Base-by-base conservation (phyloP, 75 land plant species). In the Picea sitchensis region DNA sequence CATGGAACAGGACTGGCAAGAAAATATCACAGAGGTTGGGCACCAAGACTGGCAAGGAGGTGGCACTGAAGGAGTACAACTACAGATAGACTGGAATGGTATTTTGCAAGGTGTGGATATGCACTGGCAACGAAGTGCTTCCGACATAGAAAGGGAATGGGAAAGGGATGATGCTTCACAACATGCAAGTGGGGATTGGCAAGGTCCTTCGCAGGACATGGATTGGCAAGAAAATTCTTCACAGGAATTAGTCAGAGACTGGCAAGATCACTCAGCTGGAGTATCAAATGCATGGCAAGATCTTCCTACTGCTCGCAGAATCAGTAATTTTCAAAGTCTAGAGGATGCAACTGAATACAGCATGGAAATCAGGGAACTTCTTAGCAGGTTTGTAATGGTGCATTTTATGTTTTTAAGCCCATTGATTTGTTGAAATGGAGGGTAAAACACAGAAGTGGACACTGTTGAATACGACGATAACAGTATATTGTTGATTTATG, bases 291-390 rank as follows among this genome's bases (percentile, higher is more conserved):
- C 75, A 21, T 67, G 62, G 75, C 82, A 79, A 69, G 82, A 64
- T 31, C 73, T 83, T 51, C 59, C 69, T 17, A 71, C 81, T 57
- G 73, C 59, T 47, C 76, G 77, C 23, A 65, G 87, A 79, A 62
- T 83, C 31, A 62, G 44, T 26, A 75, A 81, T 62, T 77, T 80
- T 12, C 62, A 77, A 41, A 81, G 51, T 34, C 21, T 84, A 44
- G 87, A 73, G 58, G 87, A 86, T 30, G 68, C 87, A 14, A 86
- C 86, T 67, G 81, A 58, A 59, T 83, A 86, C 72, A 79, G 69
- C 86, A 76, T 83, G 82, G 87, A 86, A 76, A 86, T 86, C 51
- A 86, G 82, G 74, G 87, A 86, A 75, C 87, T 86, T 32, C 87
- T 86, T 56, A 86, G 85, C 41, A 67, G 87, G 87, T 83, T 41